These are phyloP conservation scores for Cryptococcus jaspeensis DNA, from an alignment of 1,284 basidiomycete species.

Conservation along the genomic window DNA sequence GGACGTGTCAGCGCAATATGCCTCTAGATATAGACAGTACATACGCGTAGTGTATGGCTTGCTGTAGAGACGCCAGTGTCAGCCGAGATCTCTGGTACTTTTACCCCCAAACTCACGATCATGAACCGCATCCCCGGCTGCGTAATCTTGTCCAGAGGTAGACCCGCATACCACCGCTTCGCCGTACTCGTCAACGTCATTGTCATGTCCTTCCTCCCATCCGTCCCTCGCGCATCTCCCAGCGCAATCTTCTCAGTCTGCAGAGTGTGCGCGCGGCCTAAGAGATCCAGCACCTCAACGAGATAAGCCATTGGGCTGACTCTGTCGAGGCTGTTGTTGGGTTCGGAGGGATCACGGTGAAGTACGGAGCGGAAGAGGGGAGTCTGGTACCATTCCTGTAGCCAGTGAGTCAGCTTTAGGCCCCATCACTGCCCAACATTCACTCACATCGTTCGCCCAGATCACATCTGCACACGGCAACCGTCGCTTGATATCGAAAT, in stretches of 20 bases:
- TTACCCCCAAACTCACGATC: constrained; percentile 47
- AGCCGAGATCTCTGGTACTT: not conserved
- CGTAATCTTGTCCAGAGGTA: constrained; percentile 20
- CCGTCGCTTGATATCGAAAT: constrained; percentile 45
- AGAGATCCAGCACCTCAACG: constrained; percentile 48
- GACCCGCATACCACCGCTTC: constrained; percentile 38
- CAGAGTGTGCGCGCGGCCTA: constrained; percentile 47
- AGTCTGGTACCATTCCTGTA: constrained; percentile 42
- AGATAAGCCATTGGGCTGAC: constrained; percentile 48
- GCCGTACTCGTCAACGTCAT: constrained; percentile 40
- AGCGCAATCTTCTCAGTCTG: constrained; percentile 43
- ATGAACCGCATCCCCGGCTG: constrained; percentile 32
- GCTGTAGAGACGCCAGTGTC: constrained; percentile 20
- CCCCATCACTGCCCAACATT: not conserved
- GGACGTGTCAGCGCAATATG: not conserved
- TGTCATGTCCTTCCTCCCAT: constrained; percentile 39
- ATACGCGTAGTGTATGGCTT: constrained; percentile 47
- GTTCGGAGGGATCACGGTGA: constrained; percentile 18
- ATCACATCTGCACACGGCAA: constrained; percentile 45
- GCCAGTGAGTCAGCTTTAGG: too few relatives aligned
- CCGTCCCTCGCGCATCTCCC: constrained; percentile 40
- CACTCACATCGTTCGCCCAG: constrained; percentile 42
- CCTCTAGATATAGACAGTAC: constrained; percentile 2
- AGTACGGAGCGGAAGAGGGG: constrained; percentile 43
- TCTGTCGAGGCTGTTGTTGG: constrained; percentile 9